Evolutionary conservation across 2,329 filamentous ascomycete genomes (phyloP).

Genomic region (Parasarocladium wereldwijsianum): DNA sequence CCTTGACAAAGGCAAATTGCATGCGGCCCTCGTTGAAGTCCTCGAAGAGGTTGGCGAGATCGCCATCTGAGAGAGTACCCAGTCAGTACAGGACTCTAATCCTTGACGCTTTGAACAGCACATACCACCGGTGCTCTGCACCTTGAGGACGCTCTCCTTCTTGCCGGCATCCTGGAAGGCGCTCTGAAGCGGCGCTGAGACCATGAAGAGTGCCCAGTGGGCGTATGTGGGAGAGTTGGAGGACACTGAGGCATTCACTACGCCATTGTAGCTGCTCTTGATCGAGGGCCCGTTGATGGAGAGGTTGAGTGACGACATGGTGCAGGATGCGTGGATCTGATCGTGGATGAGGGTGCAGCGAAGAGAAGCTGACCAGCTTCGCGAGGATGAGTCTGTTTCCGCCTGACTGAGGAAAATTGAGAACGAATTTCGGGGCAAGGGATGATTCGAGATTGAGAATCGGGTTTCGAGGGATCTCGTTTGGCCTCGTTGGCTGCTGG

Average conservation of each 20-base stretch:
- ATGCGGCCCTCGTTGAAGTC: constrained; percentile 95
- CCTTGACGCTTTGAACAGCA: constrained; percentile 5
- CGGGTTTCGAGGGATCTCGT: too few species aligned
- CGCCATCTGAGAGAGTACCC: constrained; percentile 51
- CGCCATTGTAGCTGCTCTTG: constrained; percentile 58
- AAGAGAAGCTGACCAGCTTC: too few species aligned
- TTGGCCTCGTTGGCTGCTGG: too few species aligned
- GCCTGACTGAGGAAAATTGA: too few species aligned
- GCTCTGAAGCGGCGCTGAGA: constrained; percentile 81
- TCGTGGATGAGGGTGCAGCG: too few species aligned
- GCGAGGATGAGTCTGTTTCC: too few species aligned
- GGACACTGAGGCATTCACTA: constrained; percentile 37
- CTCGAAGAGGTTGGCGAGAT: constrained; percentile 77
- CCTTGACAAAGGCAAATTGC: constrained; percentile 92
- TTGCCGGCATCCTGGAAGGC: constrained; percentile 76
- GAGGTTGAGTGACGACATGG: constrained; percentile 68
- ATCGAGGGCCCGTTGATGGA: constrained; percentile 73
- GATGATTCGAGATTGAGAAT: too few species aligned
- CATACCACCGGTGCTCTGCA: constrained; percentile 76
- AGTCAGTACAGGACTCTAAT: constrained; percentile 8
- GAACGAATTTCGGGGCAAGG: too few species aligned
- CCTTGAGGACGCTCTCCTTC: constrained; percentile 92
- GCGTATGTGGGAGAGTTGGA: constrained; percentile 65
- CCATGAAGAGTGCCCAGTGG: constrained; percentile 89
- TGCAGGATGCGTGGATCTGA: too few species aligned